Conservation (phyloP, 2,329 filamentous ascomycete species). For the Colletotrichum orbiculare region DNA sequence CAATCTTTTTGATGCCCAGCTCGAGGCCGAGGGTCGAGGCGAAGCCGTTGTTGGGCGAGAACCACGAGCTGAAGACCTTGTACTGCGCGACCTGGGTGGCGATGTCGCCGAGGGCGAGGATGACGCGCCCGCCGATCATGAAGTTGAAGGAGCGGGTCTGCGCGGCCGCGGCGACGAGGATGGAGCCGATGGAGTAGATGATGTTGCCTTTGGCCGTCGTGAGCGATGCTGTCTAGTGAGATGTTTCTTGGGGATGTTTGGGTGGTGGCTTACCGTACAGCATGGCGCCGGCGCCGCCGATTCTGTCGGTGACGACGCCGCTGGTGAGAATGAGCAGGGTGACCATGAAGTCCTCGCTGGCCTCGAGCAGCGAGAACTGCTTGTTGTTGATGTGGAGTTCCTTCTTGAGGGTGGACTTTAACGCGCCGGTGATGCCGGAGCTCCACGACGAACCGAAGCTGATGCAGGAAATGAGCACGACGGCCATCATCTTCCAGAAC, state of each 20-base stretch:
- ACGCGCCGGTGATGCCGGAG: slow-evolving; percentile 67
- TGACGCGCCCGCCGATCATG: slow-evolving; percentile 67
- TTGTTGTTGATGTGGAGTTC: slow-evolving; percentile 69
- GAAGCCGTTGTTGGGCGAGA: slow-evolving; percentile 70
- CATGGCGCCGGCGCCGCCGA: slow-evolving; percentile 64
- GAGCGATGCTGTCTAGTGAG: background rate
- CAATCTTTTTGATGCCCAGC: slow-evolving; percentile 70
- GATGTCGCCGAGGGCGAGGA: slow-evolving; percentile 70
- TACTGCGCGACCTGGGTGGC: slow-evolving; percentile 73
- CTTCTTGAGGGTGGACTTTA: slow-evolving; percentile 72
- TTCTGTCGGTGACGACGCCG: slow-evolving; percentile 66
- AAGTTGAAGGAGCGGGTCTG: slow-evolving; percentile 67
- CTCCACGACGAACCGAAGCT: slow-evolving; percentile 72
- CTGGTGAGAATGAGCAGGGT: slow-evolving; percentile 65
- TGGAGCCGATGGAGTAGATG: slow-evolving; percentile 67
- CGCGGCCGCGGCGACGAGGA: slow-evolving; percentile 68
- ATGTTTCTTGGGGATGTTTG: background rate
- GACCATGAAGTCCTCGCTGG: slow-evolving; percentile 72
- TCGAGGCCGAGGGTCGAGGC: slow-evolving; percentile 71
- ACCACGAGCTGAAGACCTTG: slow-evolving; percentile 74
- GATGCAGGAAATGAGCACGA: slow-evolving; percentile 63
- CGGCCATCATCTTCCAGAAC: slow-evolving; percentile 45
- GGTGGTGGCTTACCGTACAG: slow-evolving; percentile 8
- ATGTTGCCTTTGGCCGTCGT: slow-evolving; percentile 61
- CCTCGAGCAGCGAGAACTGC: slow-evolving; percentile 68